These are phyloP conservation scores for Ustilago cynodontis DNA, from an alignment of 1,284 basidiomycete species.

Conservation along the genomic window DNA sequence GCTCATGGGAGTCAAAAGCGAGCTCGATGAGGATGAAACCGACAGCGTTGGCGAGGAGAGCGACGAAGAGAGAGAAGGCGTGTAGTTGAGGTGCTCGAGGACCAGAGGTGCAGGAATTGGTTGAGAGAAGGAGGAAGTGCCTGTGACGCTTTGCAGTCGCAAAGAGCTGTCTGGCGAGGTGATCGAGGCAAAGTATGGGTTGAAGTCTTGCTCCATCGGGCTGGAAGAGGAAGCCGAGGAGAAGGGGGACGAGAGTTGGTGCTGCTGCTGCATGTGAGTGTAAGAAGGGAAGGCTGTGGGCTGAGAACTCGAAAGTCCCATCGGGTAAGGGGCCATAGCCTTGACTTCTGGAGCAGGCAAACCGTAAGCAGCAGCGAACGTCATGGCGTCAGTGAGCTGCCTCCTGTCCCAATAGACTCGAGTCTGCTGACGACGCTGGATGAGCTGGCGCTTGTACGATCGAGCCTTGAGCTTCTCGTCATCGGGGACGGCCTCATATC, in stretches of 20 bases:
- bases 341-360: not conserved
- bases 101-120: slow-evolving; percentile 9
- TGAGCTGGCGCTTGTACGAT: slow-evolving; percentile 28
- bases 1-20: slow-evolving; percentile 12
- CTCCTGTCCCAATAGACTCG: too few relatives aligned
- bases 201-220: slow-evolving; percentile 5
- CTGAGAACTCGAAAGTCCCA: too few relatives aligned
- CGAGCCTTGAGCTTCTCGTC: slow-evolving; percentile 31
- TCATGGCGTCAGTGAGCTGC: not conserved
- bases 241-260: not conserved
- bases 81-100: slow-evolving; percentile 7
- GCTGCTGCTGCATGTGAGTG: not conserved
- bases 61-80: slow-evolving; percentile 6
- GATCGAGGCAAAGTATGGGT: slow-evolving; percentile 5
- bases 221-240: slow-evolving; percentile 7
- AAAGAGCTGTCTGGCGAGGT: not conserved
- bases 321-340: not conserved
- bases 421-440: slow-evolving; percentile 17
- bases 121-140: not conserved
- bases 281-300: not conserved
- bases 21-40: slow-evolving; percentile 16
- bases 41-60: slow-evolving; percentile 24
- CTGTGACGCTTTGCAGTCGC: slow-evolving; percentile 13
- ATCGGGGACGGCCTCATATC: slow-evolving; percentile 25
- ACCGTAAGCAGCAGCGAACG: slow-evolving; percentile 2